A percentile compares a stretch with the other conserved stretches of the same genome.
Conservation (phyloP, 2,329 filamentous ascomycete species). For the Talaromyces islandicus region DNA sequence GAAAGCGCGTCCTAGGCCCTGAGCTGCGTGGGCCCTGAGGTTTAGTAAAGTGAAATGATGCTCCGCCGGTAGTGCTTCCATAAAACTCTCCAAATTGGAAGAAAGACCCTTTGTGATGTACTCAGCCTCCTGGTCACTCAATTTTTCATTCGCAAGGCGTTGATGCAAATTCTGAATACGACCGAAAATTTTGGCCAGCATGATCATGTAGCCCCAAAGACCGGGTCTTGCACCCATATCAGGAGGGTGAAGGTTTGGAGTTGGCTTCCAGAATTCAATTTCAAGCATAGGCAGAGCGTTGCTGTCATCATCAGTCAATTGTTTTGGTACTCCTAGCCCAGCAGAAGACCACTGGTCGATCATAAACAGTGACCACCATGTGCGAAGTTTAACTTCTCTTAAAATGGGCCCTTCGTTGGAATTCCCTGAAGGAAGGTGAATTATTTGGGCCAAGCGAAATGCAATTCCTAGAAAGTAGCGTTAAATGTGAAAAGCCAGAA, state of each 20-base stretch:
- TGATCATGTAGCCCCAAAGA: conserved; percentile 33
- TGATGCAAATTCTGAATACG: conserved; percentile 37
- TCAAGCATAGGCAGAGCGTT: conserved; percentile 34
- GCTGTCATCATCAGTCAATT: conserved; percentile 20
- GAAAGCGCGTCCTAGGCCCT: conserved; percentile 40
- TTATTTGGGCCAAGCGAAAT: neutral
- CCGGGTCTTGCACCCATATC: conserved; percentile 10
- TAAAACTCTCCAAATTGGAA: conserved; percentile 30
- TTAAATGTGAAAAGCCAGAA: neutral
- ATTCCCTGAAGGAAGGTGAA: neutral
- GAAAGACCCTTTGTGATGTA: conserved; percentile 24
- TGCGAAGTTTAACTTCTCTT: conserved; percentile 11
- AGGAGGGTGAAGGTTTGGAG: neutral
- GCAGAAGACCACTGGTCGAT: conserved; percentile 37
- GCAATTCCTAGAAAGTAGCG: neutral
- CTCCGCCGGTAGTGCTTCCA: conserved; percentile 25
- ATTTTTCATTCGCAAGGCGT: conserved; percentile 22
- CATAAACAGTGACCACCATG: conserved; percentile 39
- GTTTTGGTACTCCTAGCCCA: conserved; percentile 29
- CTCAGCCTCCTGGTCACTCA: conserved; percentile 14
- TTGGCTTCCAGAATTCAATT: conserved; percentile 21
- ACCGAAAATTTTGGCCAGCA: conserved; percentile 33
- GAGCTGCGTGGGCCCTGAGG: conserved; percentile 28
- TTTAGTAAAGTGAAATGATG: conserved; percentile 37
- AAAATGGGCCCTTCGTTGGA: neutral